Conservation (phyloP, 1,284 basidiomycete genomes). For the Neonothopanus nambi region DNA sequence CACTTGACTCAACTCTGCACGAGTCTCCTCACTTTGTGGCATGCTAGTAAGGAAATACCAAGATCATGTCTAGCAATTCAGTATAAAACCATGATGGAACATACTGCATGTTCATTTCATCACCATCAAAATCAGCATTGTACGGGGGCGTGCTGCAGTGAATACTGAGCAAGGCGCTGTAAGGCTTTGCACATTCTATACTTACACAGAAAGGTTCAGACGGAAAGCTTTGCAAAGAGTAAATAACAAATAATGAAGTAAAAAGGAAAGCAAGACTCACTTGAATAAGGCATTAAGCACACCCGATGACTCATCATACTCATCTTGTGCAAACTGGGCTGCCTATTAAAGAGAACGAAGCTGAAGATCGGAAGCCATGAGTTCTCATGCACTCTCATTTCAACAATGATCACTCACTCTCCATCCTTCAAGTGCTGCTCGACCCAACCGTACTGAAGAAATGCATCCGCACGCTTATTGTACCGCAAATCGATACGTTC, state of each 20-base stretch:
- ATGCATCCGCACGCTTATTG: constrained; percentile 96
- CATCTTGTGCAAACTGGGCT: constrained; percentile 99
- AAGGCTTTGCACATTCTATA: constrained; percentile 26
- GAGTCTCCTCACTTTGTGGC: constrained; percentile 97
- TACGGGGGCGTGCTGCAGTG: constrained; percentile 75
- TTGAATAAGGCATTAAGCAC: constrained; percentile 98
- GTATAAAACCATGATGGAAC: constrained; percentile 31
- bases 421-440: constrained; percentile 97
- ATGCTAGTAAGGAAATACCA: constrained; percentile 53
- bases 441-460: constrained; percentile 98
- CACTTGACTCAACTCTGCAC: constrained; percentile 96
- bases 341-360: constrained; percentile 97
- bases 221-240: constrained; percentile 73
- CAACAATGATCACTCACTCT: constrained; percentile 64
- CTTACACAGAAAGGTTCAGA: constrained; percentile 93
- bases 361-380: constrained; percentile 38
- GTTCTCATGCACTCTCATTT: constrained; percentile 2
- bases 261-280: constrained; percentile 49
- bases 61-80: constrained; percentile 4
- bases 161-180: constrained; percentile 23
- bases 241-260: not conserved
- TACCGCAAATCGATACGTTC: constrained; percentile 98
- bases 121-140: constrained; percentile 99
- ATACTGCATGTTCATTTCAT: constrained; percentile 99
- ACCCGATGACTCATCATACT: constrained; percentile 99